Evolutionary conservation across 202 grass and related monocot species (phyloP).

Genomic region (Panicum virgatum): DNA sequence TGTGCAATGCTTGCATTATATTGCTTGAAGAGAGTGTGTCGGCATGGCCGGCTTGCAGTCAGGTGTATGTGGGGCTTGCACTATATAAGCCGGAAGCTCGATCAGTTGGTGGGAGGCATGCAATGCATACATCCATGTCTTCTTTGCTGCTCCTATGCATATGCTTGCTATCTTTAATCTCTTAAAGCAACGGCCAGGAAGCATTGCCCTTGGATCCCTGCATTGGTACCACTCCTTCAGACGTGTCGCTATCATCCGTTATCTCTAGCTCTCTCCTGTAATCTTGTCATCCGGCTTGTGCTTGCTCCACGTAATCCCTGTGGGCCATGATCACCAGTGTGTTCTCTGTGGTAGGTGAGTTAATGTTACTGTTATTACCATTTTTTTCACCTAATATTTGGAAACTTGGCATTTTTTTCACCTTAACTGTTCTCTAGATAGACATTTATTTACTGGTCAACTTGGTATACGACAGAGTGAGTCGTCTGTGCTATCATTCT

Average conservation of each 20-base stretch:
- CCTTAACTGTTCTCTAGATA: neutral
- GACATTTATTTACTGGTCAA: constrained; percentile 15
- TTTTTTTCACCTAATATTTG: constrained; percentile 16
- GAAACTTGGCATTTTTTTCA: neutral
- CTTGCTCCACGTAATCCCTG: constrained; percentile 47
- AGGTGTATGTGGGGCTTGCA: constrained; percentile 51
- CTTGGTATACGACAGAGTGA: neutral
- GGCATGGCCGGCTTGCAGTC: constrained; percentile 48
- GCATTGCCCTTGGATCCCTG: constrained; percentile 24
- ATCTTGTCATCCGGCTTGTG: constrained; percentile 37
- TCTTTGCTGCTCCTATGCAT: constrained; percentile 17
- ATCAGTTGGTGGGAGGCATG: constrained; percentile 86
- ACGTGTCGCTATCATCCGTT: constrained; percentile 52
- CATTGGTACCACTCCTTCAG: constrained; percentile 54
- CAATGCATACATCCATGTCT: constrained; percentile 38
- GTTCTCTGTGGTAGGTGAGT: constrained; percentile 52
- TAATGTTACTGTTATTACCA: constrained; percentile 37
- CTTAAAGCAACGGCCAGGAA: constrained; percentile 64
- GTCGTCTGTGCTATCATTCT: neutral
- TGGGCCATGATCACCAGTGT: constrained; percentile 42
- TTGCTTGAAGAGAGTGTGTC: constrained; percentile 15
- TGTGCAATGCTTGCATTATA: constrained; percentile 38
- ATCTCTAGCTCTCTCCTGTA: constrained; percentile 27
- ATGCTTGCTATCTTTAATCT: constrained; percentile 47
- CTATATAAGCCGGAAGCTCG: constrained; percentile 74